Base-by-base conservation (phyloP, 2,329 filamentous ascomycete species). In the Penicillium oxalicum region DNA sequence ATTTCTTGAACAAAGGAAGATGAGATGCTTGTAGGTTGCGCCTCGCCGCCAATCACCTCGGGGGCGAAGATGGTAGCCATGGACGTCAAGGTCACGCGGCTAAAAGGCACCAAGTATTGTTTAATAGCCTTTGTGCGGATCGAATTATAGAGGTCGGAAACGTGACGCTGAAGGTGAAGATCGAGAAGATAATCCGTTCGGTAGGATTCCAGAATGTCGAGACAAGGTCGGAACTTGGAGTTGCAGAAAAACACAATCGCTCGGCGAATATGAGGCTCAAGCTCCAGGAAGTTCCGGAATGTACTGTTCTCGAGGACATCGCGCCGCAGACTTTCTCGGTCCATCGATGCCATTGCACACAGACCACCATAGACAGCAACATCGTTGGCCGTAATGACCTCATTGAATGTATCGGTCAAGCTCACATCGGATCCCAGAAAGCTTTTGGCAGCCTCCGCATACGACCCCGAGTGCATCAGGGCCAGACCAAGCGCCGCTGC, bases 121-220 rank as follows among this genome's bases (percentile, higher is more conserved):
- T 91, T 81, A 50, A 98, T 96, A 61, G 91, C 91, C 73, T 96
- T 96, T 61, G 80, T 87, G 50, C 93, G 83, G 58, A 98, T 90
- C 41, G 76, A 74, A 9, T 78, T 74, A 71, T 91, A 93, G 18
- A 98, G 75, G 1, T 74, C 71, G 34, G 77, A 64, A 13, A 96
- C 75, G 56, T 95, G 87, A 53, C 77, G 81, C 50, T 87, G 84
- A 5, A 98, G 79, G 66, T 95, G 86, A 18, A 95, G 74, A 63
- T 98, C 93, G 4, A 97, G 81, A n/a, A 91, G 77, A 66, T 93
- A 97, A 68, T 98, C 93, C 33, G 82, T 74, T 43, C 83, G 83
- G 68, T 93, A 91, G 4, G 82, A 79, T 61, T 93, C 87, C 0
- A 98, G 78, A 33, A 91, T 88, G 40, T 83, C 79, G 39, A 98